These are phyloP conservation scores for Ascosphaera pollenicola DNA, from an alignment of 2,329 filamentous ascomycete species.

Conservation along the genomic window DNA sequence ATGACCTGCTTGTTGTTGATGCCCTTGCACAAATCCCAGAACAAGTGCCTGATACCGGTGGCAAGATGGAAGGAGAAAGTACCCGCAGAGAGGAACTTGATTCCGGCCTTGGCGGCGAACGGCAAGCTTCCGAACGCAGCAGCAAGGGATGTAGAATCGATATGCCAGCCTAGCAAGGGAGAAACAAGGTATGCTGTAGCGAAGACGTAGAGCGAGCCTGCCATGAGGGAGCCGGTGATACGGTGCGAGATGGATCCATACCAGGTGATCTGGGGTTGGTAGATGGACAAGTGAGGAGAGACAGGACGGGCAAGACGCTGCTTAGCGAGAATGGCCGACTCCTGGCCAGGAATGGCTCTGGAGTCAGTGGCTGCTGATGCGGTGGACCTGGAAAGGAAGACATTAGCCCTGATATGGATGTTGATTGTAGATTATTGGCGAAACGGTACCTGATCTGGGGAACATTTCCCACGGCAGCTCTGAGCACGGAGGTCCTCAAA, in stretches of 20 bases:
- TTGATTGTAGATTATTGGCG: too few relatives aligned
- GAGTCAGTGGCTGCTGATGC: constrained; percentile 8
- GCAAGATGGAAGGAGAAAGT: constrained; percentile 47
- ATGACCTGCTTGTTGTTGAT: constrained; percentile 44
- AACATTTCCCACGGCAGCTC: constrained; percentile 19
- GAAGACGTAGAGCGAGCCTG: constrained; percentile 58
- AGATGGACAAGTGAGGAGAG: constrained; percentile 67
- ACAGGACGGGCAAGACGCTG: constrained; percentile 69
- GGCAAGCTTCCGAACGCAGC: constrained; percentile 42
- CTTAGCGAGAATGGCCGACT: constrained; percentile 41
- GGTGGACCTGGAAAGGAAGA: constrained; percentile 7
- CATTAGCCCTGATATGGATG: too few relatives aligned
- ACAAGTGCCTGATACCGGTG: constrained; percentile 50
- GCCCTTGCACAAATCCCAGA: constrained; percentile 42
- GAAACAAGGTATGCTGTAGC: constrained; percentile 60
- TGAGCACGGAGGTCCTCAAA: constrained; percentile 20
- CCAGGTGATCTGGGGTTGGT: constrained; percentile 72
- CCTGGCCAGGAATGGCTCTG: constrained; percentile 12
- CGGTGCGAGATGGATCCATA: constrained; percentile 56
- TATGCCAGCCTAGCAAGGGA: constrained; percentile 49
- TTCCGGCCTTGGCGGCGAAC: constrained; percentile 30
- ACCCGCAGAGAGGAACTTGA: constrained; percentile 37
- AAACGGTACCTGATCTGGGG: constrained; percentile 26
- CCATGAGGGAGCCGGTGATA: constrained; percentile 56
- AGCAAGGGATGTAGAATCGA: constrained; percentile 41